Evolutionary conservation across 2,329 filamentous ascomycete species (phyloP).

Genomic region (Trichoderma endophyticum): DNA sequence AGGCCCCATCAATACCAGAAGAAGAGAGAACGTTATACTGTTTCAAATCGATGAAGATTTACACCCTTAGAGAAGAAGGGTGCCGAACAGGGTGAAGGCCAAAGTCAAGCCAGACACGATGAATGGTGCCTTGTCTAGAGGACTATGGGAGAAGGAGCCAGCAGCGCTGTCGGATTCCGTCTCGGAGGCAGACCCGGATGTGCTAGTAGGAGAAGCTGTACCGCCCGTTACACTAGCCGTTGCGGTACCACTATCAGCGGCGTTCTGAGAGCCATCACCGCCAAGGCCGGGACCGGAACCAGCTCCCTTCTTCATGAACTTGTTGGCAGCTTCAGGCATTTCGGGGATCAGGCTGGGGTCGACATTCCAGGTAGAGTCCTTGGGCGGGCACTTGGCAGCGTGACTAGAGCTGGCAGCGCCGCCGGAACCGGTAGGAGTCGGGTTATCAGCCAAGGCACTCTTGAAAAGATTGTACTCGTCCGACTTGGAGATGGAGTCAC

Average conservation of each 20-base stretch:
- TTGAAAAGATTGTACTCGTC: conserved; percentile 60
- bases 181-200: conserved; percentile 15
- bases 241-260: conserved; percentile 45
- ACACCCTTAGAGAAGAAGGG: conserved; percentile 38
- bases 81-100: conserved; percentile 38
- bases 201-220: conserved; percentile 30
- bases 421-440: conserved; percentile 49
- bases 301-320: conserved; percentile 54
- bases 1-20: conserved; percentile 14
- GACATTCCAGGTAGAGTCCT: conserved; percentile 50
- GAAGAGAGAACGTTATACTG: background rate
- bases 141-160: conserved; percentile 26
- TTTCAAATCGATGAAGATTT: background rate
- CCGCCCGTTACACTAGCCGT: conserved; percentile 40
- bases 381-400: conserved; percentile 47
- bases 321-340: conserved; percentile 49
- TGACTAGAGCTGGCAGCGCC: conserved; percentile 49
- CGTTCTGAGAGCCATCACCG: conserved; percentile 53
- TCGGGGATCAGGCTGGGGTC: conserved; percentile 48
- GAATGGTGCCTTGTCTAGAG: conserved; percentile 33
- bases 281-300: conserved; percentile 52
- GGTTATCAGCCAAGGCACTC: conserved; percentile 46
- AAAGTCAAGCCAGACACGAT: conserved; percentile 36
- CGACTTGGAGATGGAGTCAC: conserved; percentile 51
- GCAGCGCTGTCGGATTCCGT: conserved; percentile 32